These are phyloP conservation scores for Clarireedia homoeocarpa DNA, from an alignment of 2,329 filamentous ascomycete genomes.

Conservation along the genomic window DNA sequence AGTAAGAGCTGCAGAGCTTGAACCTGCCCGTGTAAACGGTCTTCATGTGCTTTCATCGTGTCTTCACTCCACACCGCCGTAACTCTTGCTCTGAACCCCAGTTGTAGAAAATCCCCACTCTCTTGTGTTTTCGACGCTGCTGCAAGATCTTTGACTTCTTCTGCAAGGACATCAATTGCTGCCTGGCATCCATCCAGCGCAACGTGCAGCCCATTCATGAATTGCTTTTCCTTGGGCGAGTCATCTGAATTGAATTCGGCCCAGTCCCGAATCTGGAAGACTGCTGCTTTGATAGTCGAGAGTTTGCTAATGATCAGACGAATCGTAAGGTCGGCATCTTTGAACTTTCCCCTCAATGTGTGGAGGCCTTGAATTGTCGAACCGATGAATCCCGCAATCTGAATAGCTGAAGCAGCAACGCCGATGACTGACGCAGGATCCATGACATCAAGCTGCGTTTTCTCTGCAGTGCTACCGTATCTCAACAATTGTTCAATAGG, in stretches of 20 bases:
- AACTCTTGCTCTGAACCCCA: background rate
- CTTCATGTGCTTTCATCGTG: slow-evolving; percentile 10
- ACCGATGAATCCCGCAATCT: slow-evolving; percentile 6
- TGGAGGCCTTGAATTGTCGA: slow-evolving; percentile 9
- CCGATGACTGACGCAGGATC: background rate
- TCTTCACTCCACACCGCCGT: slow-evolving; percentile 9
- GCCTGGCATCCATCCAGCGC: slow-evolving; percentile 31
- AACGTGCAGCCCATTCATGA: slow-evolving; percentile 27
- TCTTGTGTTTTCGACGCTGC: background rate
- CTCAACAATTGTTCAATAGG: no score
- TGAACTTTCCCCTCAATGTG: slow-evolving; percentile 9
- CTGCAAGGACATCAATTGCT: slow-evolving; percentile 31
- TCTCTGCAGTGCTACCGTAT: no score
- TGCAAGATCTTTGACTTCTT: slow-evolving; percentile 24
- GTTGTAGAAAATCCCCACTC: background rate
- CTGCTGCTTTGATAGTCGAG: slow-evolving; percentile 11
- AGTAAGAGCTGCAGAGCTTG: slow-evolving; percentile 13
- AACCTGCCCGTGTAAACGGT: slow-evolving; percentile 8
- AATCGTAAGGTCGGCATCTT: slow-evolving; percentile 10
- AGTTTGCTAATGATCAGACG: slow-evolving; percentile 7
- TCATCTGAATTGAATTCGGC: slow-evolving; percentile 11
- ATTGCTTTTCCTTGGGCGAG: slow-evolving; percentile 23
- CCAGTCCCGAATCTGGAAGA: slow-evolving; percentile 12
- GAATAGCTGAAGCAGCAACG: slow-evolving; percentile 2
- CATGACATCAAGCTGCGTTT: background rate